These are phyloP conservation scores for Euphorbia tirucalli DNA, from an alignment of 345 rosid genomes.

Conservation along the genomic window DNA sequence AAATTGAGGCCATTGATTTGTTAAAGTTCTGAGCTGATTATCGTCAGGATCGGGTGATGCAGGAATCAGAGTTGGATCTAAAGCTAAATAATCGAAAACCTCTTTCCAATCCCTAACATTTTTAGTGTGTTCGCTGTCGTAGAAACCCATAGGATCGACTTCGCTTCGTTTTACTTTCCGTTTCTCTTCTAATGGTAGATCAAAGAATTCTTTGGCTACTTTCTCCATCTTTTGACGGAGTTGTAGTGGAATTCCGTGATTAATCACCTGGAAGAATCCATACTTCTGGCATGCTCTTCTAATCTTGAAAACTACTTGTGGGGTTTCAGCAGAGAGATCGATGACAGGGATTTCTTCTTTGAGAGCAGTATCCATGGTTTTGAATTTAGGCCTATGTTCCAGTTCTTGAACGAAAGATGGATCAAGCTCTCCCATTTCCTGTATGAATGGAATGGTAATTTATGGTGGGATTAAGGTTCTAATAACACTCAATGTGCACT, in stretches of 20 bases:
- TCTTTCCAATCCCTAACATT: slow-evolving; percentile 96
- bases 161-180: slow-evolving; percentile 61
- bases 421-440: slow-evolving; percentile 28
- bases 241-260: slow-evolving; percentile 72
- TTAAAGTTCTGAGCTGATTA: slow-evolving; percentile 39
- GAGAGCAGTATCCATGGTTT: not conserved
- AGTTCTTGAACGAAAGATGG: slow-evolving; percentile 24
- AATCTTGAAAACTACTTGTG: slow-evolving; percentile 38
- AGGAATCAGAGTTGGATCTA: slow-evolving; percentile 58
- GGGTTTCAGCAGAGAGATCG: slow-evolving; percentile 43
- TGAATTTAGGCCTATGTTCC: slow-evolving; percentile 22
- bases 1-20: slow-evolving; percentile 73
- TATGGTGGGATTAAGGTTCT: not conserved
- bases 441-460: not conserved
- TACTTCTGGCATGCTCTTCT: slow-evolving; percentile 70
- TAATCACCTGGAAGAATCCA: slow-evolving; percentile 85
- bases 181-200: slow-evolving; percentile 53
- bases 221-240: slow-evolving; percentile 36
- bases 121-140: slow-evolving; percentile 82
- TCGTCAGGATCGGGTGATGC: slow-evolving; percentile 55
- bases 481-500: too few species aligned
- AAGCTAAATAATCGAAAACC: slow-evolving; percentile 59
- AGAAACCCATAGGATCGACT: slow-evolving; percentile 63
- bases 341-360: slow-evolving; percentile 36
- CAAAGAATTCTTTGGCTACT: slow-evolving; percentile 50